phyloP scores from a whole-genome alignment of 179 eudicot species.

The Drosera spatulata region DNA sequence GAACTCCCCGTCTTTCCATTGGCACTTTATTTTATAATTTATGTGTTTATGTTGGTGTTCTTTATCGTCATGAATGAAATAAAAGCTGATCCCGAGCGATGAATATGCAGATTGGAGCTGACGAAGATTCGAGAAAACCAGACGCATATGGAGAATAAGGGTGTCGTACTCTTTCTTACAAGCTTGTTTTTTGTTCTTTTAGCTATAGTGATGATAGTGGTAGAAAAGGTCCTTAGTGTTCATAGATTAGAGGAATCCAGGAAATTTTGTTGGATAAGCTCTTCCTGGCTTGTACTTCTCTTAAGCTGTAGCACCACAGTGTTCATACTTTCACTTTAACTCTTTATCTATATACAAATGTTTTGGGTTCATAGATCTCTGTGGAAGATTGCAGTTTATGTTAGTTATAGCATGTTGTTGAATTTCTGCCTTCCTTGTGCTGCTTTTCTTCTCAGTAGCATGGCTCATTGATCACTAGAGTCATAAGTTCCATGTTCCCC shows the following conservation, averaged over 20 bases:
- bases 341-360: background rate
- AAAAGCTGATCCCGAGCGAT: background rate
- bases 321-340: constrained; percentile 52
- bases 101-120: constrained; percentile 27
- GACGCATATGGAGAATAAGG: constrained; percentile 30
- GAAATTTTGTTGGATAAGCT: constrained; percentile 57
- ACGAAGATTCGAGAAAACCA: constrained; percentile 29
- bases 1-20: no score
- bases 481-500: no score
- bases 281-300: constrained; percentile 53
- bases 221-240: constrained; percentile 35
- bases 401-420: no score
- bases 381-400: no score
- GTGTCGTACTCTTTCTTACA: constrained; percentile 34
- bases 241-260: constrained; percentile 39
- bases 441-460: no score
- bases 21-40: no score
- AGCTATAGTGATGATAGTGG: constrained; percentile 38
- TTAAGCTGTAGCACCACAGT: constrained; percentile 42
- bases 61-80: background rate
- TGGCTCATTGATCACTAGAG: no score
- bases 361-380: no score
- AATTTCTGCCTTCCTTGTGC: no score
- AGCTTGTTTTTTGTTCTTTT: constrained; percentile 47
- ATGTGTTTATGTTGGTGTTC: no score